Percentiles rank a stretch among this genome's conserved stretches.
phyloP scores from a whole-genome alignment of 306 rosid species.

The Cucurbita argyrosperma region DNA sequence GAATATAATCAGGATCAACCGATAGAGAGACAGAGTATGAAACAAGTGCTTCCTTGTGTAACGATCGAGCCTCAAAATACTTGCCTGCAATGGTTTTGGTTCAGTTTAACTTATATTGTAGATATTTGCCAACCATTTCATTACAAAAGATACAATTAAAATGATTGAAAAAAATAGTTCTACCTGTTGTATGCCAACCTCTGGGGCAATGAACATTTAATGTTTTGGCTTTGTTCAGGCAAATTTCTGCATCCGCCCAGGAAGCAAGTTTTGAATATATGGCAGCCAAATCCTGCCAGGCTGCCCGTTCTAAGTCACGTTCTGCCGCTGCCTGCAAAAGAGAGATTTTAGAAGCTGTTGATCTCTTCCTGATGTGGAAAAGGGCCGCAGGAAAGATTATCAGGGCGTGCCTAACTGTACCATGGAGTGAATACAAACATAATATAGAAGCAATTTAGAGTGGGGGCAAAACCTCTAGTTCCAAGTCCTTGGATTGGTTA shows the following conservation, averaged over 20 bases:
- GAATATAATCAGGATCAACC: constrained; percentile 55
- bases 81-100: constrained; percentile 22
- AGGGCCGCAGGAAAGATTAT: background rate
- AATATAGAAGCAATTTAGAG: background rate
- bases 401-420: background rate
- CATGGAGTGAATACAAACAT: background rate
- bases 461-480: constrained; percentile 35
- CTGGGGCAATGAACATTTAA: constrained; percentile 42
- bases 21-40: constrained; percentile 54
- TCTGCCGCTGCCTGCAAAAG: constrained; percentile 37
- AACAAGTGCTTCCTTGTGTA: constrained; percentile 51
- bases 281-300: constrained; percentile 72
- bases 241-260: constrained; percentile 67
- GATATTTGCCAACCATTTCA: background rate
- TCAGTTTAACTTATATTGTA: background rate
- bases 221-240: constrained; percentile 47
- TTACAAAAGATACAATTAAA: background rate
- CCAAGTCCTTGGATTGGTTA: constrained; percentile 17
- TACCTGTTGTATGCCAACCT: constrained; percentile 68
- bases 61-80: constrained; percentile 44
- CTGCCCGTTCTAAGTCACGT: constrained; percentile 42
- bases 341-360: background rate
- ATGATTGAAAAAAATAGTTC: background rate
- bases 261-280: constrained; percentile 44
- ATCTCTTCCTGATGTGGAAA: background rate